Base-by-base conservation (phyloP, 495 filamentous ascomycete species). In the Durotheca rogersii region DNA sequence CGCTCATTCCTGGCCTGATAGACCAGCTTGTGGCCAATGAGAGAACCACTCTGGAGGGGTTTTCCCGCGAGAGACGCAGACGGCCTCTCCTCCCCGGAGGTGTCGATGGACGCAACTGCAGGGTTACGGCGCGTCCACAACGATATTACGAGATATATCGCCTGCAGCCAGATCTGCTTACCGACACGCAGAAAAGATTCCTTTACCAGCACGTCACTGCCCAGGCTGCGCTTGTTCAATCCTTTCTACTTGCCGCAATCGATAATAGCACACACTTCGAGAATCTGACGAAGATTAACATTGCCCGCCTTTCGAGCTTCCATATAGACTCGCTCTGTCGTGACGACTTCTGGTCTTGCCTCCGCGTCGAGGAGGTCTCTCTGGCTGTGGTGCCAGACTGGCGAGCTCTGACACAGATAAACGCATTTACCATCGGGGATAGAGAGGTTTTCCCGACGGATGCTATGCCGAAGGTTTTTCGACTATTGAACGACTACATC, bases 191-290 rank as follows among this genome's bases (percentile, higher is more conserved):
- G 61, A 72, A 66, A 29, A 77, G 81, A 55, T 79, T 80, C 76
- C 56, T 84, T 7, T 60, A 78, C 17, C 77, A 83, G 55, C 77
- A 74, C 12, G 70, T 77, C 19, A 79, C 79, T 73, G 79, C 81
- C 4, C 79, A 84, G 48, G 55, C 69, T 16, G 81, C 79, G 3
- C 79, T 84, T 32, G 62, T 84, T 16, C 71, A 74, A 9, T 78
- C 78, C 2, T 82, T 81, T 53, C 67, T 74, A 45, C 65, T 81
- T 16, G 67, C 79, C 3, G 55, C 81, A 14, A 67, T 76, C 3
- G 77, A 80, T 41, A 79, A 80, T 21, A 53, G 65, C 5, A 14
- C 19, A 1, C 27, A 18, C 20, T 81, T 81, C 40, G 11, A 35
- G 6, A 51, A 62, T 1, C 60, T 84, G 30, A 65, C 67, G 7